Percentiles rank a stretch among this genome's conserved stretches.
Conservation (phyloP, 164 flowering plant genomes). For the Malania oleifera region DNA sequence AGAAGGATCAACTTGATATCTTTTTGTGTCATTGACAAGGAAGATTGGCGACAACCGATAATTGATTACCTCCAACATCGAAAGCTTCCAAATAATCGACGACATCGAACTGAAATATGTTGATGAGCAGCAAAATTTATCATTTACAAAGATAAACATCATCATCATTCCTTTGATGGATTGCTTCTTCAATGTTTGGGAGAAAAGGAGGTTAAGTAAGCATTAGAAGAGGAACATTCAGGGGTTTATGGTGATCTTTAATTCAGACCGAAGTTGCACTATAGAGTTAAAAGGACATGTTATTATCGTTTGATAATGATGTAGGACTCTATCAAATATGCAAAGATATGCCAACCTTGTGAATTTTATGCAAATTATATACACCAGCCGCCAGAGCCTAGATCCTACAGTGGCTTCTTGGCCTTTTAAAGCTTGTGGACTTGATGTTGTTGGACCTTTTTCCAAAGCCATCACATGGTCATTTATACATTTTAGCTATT, state of each 20-base stretch:
- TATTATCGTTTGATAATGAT: conserved; percentile 14
- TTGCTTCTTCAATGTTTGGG: conserved; percentile 1
- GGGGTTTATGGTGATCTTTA: conserved; percentile 22
- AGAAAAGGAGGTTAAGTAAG: neutral
- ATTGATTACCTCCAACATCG: conserved; percentile 8
- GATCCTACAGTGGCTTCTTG: conserved; percentile 9
- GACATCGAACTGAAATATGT: conserved; percentile 1
- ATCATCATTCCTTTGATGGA: conserved; percentile 11
- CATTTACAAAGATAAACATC: conserved; percentile 8
- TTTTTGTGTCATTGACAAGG: neutral
- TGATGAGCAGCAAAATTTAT: conserved; percentile 10
- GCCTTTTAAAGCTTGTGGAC: too few relatives aligned
- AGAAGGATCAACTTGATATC: too few relatives aligned
- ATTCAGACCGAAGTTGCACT: conserved; percentile 17
- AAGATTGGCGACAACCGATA: conserved; percentile 12
- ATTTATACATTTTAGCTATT: too few relatives aligned
- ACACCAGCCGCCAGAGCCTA: conserved; percentile 3
- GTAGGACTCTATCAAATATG: conserved; percentile 6
- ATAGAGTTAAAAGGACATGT: conserved; percentile 10
- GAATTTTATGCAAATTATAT: conserved; percentile 9
- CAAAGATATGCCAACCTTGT: conserved; percentile 8
- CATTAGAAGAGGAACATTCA: conserved; percentile 11
- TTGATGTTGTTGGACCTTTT: too few relatives aligned
- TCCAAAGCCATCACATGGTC: too few relatives aligned
- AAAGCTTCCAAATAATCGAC: conserved; percentile 3